Conservation (phyloP, 176 grass and related monocot genomes). For the Pontederia paniculata region DNA sequence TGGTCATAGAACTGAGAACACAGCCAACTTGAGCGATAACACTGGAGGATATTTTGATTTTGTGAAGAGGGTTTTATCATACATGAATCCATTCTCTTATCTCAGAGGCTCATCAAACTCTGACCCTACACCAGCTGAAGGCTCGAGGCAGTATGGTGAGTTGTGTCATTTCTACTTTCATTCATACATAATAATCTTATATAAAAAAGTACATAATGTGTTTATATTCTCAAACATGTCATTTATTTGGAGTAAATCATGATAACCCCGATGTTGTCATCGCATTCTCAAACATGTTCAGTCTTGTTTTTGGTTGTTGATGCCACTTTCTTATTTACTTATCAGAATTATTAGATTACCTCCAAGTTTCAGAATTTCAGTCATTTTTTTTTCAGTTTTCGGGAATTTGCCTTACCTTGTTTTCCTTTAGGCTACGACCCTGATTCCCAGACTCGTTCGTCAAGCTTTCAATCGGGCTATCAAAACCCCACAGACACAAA, state of each 20-base stretch:
- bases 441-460: slow-evolving; percentile 17
- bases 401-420: background rate
- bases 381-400: background rate
- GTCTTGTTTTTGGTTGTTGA: too few species aligned
- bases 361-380: background rate
- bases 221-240: background rate
- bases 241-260: too few species aligned
- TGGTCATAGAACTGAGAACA: slow-evolving; percentile 9
- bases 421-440: slow-evolving; percentile 21
- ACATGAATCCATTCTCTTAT: slow-evolving; percentile 71
- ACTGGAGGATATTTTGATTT: slow-evolving; percentile 50
- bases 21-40: slow-evolving; percentile 14
- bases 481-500: background rate
- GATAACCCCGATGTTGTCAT: too few species aligned
- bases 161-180: slow-evolving; percentile 3
- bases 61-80: slow-evolving; percentile 51
- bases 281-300: too few species aligned
- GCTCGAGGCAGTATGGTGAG: slow-evolving; percentile 27
- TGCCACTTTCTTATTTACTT: too few species aligned
- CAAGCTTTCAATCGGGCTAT: slow-evolving; percentile 10
- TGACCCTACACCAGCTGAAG: slow-evolving; percentile 25
- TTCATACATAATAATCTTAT: too few species aligned
- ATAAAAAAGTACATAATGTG: too few species aligned
- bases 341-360: too few species aligned
- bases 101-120: slow-evolving; percentile 40